Evolutionary conservation across 768 basidiomycete species (phyloP).

Genomic region (Termitomyces sp.): DNA sequence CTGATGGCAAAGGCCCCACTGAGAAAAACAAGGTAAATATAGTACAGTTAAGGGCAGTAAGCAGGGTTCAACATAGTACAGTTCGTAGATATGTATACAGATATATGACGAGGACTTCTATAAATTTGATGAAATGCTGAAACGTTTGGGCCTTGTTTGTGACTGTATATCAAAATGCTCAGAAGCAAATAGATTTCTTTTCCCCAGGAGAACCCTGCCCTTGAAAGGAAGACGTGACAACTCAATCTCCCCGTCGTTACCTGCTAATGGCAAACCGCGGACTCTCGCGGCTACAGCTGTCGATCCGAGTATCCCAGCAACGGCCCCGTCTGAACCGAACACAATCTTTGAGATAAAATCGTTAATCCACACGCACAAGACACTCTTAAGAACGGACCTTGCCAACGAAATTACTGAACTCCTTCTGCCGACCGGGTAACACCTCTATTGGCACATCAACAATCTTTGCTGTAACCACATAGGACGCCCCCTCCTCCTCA

Average conservation of each 20-base stretch:
- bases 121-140: not conserved
- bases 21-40: too few relatives aligned
- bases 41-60: not conserved
- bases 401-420: constrained; percentile 70
- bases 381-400: constrained; percentile 44
- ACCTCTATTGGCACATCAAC: constrained; percentile 74
- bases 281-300: constrained; percentile 58
- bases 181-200: constrained; percentile 28
- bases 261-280: constrained; percentile 52
- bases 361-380: constrained; percentile 3
- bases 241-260: constrained; percentile 42
- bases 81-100: not conserved
- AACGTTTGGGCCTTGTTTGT: not conserved
- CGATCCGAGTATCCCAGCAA: constrained; percentile 62
- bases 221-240: constrained; percentile 61
- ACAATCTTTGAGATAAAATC: constrained; percentile 46
- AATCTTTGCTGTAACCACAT: constrained; percentile 59
- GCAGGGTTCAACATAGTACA: not conserved
- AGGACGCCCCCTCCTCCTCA: constrained; percentile 48
- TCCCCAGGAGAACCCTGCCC: constrained; percentile 62
- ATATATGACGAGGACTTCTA: not conserved
- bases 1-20: too few relatives aligned
- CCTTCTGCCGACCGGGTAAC: constrained; percentile 69
- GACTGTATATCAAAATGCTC: too few relatives aligned
- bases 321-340: constrained; percentile 57